A percentile compares a stretch with the other conserved stretches of the same genome.
Conservation (phyloP, 345 rosid species). For the Rhodomyrtus tomentosa region DNA sequence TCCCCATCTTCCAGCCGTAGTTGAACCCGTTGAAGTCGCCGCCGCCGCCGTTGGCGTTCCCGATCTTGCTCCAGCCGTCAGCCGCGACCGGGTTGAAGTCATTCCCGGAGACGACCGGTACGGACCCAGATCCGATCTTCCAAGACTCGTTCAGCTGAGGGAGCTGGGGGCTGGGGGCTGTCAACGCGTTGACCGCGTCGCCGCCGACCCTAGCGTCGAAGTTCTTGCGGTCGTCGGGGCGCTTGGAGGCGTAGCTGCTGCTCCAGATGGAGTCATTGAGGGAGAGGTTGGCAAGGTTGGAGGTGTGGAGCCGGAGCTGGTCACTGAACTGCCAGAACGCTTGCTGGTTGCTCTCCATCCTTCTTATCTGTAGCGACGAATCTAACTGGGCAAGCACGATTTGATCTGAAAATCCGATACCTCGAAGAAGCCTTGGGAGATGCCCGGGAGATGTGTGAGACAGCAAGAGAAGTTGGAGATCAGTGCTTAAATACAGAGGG, state of each 20-base stretch:
- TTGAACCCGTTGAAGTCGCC: conserved; percentile 12
- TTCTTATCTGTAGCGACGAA: background rate
- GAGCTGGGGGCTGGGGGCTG: background rate
- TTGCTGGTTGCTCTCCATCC: conserved; percentile 82
- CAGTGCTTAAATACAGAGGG: background rate
- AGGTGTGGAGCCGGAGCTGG: conserved; percentile 62
- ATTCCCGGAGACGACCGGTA: background rate
- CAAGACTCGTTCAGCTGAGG: background rate
- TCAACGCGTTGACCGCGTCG: background rate
- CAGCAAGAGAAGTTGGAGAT: too few species aligned
- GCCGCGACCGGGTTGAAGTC: background rate
- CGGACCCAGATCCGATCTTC: background rate
- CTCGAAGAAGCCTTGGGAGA: too few species aligned
- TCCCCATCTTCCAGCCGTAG: conserved; percentile 17
- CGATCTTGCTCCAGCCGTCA: background rate
- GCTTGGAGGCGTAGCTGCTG: conserved; percentile 32
- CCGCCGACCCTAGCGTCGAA: conserved; percentile 61
- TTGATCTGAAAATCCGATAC: background rate
- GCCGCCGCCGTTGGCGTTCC: background rate
- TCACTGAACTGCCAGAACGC: conserved; percentile 96
- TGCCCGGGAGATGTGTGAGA: background rate
- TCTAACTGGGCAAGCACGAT: too few species aligned
- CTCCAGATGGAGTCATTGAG: conserved; percentile 94
- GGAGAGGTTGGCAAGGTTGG: conserved; percentile 63
- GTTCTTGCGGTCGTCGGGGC: conserved; percentile 61